phyloP scores from a whole-genome alignment of 441 rosid species.

The Gossypium trilobum region DNA sequence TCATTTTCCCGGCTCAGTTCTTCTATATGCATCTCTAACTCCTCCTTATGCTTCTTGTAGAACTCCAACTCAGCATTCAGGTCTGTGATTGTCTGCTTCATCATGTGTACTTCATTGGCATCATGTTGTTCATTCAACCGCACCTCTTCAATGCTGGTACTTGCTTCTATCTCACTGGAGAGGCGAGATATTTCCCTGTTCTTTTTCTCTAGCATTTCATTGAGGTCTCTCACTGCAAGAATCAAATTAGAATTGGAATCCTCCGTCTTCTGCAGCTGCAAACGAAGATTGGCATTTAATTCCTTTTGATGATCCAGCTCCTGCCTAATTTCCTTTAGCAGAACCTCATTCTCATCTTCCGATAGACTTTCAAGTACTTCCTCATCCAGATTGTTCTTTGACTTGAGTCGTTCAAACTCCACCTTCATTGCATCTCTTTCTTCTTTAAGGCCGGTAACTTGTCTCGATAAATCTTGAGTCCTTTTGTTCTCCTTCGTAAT shows the following conservation, averaged over 20 bases:
- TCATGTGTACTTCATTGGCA: constrained; percentile 24
- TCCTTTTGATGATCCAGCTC: constrained; percentile 53
- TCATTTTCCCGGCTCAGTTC: constrained; percentile 36
- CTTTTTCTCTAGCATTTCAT: constrained; percentile 42
- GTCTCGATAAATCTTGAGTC: constrained; percentile 38
- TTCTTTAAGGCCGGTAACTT: constrained; percentile 34
- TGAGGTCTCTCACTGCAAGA: constrained; percentile 54
- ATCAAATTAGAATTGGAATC: constrained; percentile 57
- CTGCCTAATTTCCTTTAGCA: constrained; percentile 42
- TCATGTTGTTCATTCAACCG: background rate
- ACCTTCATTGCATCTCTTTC: constrained; percentile 44
- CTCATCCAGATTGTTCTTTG: constrained; percentile 27
- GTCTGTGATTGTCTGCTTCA: constrained; percentile 36
- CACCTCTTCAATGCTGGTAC: constrained; percentile 26
- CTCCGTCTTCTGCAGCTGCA: constrained; percentile 55
- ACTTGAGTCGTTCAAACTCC: constrained; percentile 49
- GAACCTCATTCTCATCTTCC: constrained; percentile 34
- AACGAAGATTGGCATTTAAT: constrained; percentile 37
- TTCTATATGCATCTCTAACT: constrained; percentile 41
- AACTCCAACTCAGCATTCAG: constrained; percentile 35
- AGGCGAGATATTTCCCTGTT: constrained; percentile 49
- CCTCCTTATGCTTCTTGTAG: constrained; percentile 37
- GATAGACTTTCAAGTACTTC: constrained; percentile 28
- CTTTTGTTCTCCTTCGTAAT: constrained; percentile 38
- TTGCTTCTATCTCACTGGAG: constrained; percentile 30